Evolutionary conservation across 768 basidiomycete species (phyloP), one percentile per base, ranked within the genome.

Genomic region (Phylloporus sp.): DNA sequence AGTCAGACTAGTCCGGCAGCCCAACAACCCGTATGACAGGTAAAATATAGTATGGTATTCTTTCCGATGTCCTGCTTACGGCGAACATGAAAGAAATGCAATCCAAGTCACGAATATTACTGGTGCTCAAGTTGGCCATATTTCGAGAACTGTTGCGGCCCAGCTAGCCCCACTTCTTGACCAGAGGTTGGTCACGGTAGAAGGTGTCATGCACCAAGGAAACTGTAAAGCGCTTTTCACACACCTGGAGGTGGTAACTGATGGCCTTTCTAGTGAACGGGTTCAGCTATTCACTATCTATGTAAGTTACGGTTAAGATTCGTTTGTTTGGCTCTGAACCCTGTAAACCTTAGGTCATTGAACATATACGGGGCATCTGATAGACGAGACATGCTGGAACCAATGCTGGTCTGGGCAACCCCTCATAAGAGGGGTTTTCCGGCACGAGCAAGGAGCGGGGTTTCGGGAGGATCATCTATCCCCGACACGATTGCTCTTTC

Each of bases 81-180:
- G 47, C 12, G 24, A 49, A 44, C 1, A 42, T 4, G 26, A 16
- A 48, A 89, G 86, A 26, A 89, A 91, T 66, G 86, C 88, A 2
- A 84, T 91, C 23, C 81, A 89, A 72, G 91, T 94, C 24, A 75
- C 80, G 63, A 95, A 95, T 61, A 91, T 92, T 36, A 74, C 77
- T 2, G 73, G 75, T 1, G 71, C 71, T 12, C 86, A 92, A 77
- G 91, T 95, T 3, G 92, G 92, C 2, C 92, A 94, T 68, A 64
- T 94, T 22, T 84, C 88, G 2, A 76, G 79, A 29, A 70, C 68
- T 20, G 75, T 85, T 12, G 88, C 81, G 0, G 47, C 65, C 0
- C 77, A 79, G 58, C 72, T 94, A 16, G 78, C 91, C 5, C 83
- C 87, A 1, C 72, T 93, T 22, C 77, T 94, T 45, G 92, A 95